Evolutionary conservation across 352 stramenopile species (phyloP).

Genomic region (Phytophthora fragariae): DNA sequence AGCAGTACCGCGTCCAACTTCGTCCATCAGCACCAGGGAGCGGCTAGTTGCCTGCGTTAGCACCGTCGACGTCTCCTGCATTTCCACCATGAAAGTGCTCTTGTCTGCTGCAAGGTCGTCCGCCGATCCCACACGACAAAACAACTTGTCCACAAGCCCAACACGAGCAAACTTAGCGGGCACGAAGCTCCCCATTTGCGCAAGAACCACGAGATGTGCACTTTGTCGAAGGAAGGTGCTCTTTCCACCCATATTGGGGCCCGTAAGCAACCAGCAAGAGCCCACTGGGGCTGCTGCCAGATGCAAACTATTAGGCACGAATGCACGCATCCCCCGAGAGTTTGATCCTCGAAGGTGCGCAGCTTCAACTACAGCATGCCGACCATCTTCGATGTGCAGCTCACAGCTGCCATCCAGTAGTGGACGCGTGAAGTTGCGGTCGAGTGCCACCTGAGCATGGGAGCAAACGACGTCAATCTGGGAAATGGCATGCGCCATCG

Average conservation of each 20-base stretch:
- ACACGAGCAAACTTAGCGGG: slow-evolving; percentile 74
- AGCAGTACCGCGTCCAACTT: slow-evolving; percentile 85
- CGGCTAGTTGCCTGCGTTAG: slow-evolving; percentile 73
- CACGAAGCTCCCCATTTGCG: slow-evolving; percentile 87
- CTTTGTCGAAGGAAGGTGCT: slow-evolving; percentile 86
- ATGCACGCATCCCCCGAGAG: slow-evolving; percentile 59
- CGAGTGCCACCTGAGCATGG: slow-evolving; percentile 71
- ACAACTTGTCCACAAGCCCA: slow-evolving; percentile 83
- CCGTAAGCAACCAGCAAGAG: slow-evolving; percentile 84
- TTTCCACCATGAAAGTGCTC: slow-evolving; percentile 91
- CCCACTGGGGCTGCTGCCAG: slow-evolving; percentile 29
- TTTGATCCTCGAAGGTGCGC: slow-evolving; percentile 65
- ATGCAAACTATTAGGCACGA: slow-evolving; percentile 84
- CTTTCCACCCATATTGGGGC: slow-evolving; percentile 91
- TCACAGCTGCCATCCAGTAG: slow-evolving; percentile 60
- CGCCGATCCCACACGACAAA: slow-evolving; percentile 81
- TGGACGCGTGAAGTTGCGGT: slow-evolving; percentile 69
- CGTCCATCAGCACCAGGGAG: slow-evolving; percentile 90
- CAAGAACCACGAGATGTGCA: slow-evolving; percentile 78
- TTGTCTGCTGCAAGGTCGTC: slow-evolving; percentile 83
- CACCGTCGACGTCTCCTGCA: slow-evolving; percentile 87
- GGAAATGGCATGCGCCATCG: slow-evolving; percentile 59
- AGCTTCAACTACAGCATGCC: slow-evolving; percentile 73
- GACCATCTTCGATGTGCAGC: slow-evolving; percentile 72
- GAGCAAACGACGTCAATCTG: slow-evolving; percentile 72